Percentiles rank a stretch among this genome's conserved stretches.
Evolutionary conservation across 2,329 filamentous ascomycete genomes (phyloP).

Genomic region (Hortaea werneckii): DNA sequence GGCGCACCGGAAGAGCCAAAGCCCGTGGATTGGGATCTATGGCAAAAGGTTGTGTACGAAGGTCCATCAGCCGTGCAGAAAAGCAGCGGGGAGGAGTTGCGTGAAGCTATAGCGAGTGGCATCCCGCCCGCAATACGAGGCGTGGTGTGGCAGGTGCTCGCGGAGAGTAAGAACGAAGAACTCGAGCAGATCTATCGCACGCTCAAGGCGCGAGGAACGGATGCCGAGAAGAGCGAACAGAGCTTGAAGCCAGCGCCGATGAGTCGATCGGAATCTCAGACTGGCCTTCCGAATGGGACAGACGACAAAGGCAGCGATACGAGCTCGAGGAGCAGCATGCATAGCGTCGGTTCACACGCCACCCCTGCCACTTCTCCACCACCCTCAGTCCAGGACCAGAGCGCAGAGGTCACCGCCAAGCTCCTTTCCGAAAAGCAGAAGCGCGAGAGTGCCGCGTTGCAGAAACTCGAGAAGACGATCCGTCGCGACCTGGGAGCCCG

Average conservation of each 20-base stretch:
- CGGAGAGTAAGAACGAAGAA: constrained; percentile 88
- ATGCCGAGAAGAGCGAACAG: constrained; percentile 51
- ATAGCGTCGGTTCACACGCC: constrained; percentile 63
- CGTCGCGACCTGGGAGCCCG: constrained; percentile 81
- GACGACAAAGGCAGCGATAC: constrained; percentile 57
- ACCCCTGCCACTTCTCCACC: constrained; percentile 39
- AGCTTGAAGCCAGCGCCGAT: constrained; percentile 6
- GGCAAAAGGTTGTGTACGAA: constrained; percentile 93
- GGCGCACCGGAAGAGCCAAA: constrained; percentile 61
- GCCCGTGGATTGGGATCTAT: constrained; percentile 96
- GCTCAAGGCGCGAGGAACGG: constrained; percentile 67
- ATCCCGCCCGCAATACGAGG: constrained; percentile 92
- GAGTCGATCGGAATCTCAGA: constrained; percentile 12
- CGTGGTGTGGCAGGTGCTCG: constrained; percentile 97
- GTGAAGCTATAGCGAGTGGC: constrained; percentile 79
- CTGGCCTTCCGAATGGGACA: constrained; percentile 42
- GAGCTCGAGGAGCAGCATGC: constrained; percentile 77
- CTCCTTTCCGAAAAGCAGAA: constrained; percentile 61
- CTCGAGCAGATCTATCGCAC: constrained; percentile 80
- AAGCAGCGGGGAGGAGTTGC: constrained; percentile 81
- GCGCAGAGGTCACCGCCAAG: constrained; percentile 55
- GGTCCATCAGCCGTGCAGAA: constrained; percentile 79
- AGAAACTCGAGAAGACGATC: constrained; percentile 85
- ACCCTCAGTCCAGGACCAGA: constrained; percentile 16
- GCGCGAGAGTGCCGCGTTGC: constrained; percentile 61